phyloP scores from a whole-genome alignment of 2,329 filamentous ascomycete genomes.

The Emericellopsis cladophorae region DNA sequence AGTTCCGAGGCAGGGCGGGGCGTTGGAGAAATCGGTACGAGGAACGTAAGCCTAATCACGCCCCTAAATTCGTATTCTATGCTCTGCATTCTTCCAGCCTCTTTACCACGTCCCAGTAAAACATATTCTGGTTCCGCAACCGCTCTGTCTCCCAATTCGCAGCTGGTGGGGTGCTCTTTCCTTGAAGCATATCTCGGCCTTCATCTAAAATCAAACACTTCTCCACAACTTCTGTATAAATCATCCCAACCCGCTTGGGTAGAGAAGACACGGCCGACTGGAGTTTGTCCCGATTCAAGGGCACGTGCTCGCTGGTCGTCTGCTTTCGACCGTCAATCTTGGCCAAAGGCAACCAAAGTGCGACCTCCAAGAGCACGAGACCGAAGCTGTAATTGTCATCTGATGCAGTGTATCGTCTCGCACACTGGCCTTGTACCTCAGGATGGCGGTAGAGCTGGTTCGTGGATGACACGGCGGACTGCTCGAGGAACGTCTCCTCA shows the following conservation, averaged over 20 bases:
- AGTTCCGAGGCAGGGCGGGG: no score
- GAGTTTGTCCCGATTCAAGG: neutral
- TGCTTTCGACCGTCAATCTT: neutral
- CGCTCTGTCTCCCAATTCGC: neutral
- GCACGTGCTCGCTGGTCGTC: neutral
- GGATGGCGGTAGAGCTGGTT: neutral
- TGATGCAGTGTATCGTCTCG: neutral
- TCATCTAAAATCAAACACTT: neutral
- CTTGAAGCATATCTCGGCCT: neutral
- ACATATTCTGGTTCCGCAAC: neutral
- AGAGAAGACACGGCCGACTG: neutral
- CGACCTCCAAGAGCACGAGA: neutral
- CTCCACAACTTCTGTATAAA: neutral
- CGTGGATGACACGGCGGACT: neutral
- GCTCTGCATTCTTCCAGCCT: neutral
- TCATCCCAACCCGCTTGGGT: neutral
- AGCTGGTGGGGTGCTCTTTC: neutral
- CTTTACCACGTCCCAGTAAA: neutral
- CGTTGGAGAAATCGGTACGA: no score
- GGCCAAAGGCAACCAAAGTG: neutral
- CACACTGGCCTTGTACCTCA: neutral
- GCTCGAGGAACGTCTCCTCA: neutral
- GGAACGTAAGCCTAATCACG: no score
- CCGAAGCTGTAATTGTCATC: neutral
- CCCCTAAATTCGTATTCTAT: neutral